phyloP scores from a whole-genome alignment of 495 filamentous ascomycete species.

The Xylaria flabelliformis region DNA sequence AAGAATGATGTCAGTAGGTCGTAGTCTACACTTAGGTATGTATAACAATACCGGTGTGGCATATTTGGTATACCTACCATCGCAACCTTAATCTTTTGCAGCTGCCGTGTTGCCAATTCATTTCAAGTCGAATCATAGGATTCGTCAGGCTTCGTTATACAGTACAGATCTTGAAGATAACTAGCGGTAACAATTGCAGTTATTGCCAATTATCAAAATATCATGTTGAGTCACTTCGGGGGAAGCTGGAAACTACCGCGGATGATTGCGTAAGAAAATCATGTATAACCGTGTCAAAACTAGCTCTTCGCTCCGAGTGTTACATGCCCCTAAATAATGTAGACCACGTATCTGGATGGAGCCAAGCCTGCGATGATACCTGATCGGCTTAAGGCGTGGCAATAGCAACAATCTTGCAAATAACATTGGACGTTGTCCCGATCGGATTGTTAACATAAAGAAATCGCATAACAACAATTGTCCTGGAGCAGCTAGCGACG shows the following conservation, averaged over 20 bases:
- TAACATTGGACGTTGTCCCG: not conserved
- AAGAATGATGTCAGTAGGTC: constrained; percentile 5
- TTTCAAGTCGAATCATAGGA: not conserved
- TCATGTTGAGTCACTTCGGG: not conserved
- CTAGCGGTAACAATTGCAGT: not conserved
- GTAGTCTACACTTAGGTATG: not conserved
- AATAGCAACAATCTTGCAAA: not conserved
- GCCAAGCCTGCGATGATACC: not conserved
- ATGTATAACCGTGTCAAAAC: not conserved
- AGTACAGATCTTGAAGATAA: not conserved
- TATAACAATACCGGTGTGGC: constrained; percentile 3
- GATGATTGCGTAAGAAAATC: not conserved
- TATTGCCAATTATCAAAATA: not conserved
- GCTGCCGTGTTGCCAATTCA: constrained; percentile 1
- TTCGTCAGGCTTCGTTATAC: not conserved
- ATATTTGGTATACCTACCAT: not conserved
- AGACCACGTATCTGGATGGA: not conserved
- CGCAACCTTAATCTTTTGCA: not conserved
- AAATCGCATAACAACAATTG: constrained; percentile 2
- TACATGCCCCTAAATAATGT: not conserved
- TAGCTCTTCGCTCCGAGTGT: not conserved
- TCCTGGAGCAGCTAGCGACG: not conserved
- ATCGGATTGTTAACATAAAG: not conserved
- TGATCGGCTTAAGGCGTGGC: not conserved
- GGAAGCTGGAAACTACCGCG: not conserved